Base-by-base conservation (phyloP, 208 protist species). In the Tritrichomonas musculus region DNA sequence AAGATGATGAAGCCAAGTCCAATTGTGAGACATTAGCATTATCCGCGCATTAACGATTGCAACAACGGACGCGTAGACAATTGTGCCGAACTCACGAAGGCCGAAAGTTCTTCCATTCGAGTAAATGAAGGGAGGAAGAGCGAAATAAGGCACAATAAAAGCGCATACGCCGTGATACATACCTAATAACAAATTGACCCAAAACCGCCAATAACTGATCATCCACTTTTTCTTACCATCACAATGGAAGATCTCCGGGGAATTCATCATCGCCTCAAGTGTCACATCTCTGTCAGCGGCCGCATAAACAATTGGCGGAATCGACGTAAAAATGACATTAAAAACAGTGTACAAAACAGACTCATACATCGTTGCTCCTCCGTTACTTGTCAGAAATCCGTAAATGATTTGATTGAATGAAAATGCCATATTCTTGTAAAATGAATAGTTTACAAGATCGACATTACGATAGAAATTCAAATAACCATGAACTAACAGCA, bases 361-460 rank as follows among this genome's bases (percentile, higher is more conserved):
- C 13, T 95, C 44, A 60, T 93, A 94, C 39, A 94, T 94, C 27
- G 93, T 49, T 64, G 66, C 66, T 73, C 44, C 94, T 22, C 84
- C 92, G 36, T 60, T 94, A 9, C 92, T 92, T 65, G 17, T 60
- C n/a, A 94, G 94, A 65, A 92, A 92, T 41, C 3, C 4, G 80
- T 95, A 96, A 25, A 39, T 57, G 44, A 95, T 36, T 72, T 94
- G 64, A 39, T 72, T 75, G 5, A 95, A 30, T 20, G 47, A 92
- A 73, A 95, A 93, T 11, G 75, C 65, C 20, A 95, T 84, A 66
- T 94, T 95, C 94, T 99, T 99, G 94, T 99, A 99, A 93, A 99
- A 99, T 84, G 97, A 98, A 95, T 99, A 99, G 94, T 98, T 97
- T 92, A 98, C 97, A 0, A 98, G 95, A 94, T 97, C 97, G 1